Evolutionary conservation across 768 basidiomycete genomes (phyloP), one percentile per base, ranked within the genome.

Genomic region (Kwoniella sp.): DNA sequence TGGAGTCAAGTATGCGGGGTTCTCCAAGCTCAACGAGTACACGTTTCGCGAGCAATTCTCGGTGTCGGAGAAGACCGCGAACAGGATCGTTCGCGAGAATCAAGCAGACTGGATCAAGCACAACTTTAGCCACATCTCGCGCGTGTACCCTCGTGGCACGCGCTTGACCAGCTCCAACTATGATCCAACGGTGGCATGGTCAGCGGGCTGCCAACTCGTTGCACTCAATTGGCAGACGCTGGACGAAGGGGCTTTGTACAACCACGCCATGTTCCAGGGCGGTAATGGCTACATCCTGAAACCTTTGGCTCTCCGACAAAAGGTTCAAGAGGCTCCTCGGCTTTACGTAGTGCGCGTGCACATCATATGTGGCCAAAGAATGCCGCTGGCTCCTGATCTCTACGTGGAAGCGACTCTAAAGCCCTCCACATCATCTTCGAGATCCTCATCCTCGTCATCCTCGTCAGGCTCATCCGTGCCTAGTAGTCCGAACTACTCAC

Each of bases 201-300:
- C 83, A 0, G 83, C 83, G 2, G 93, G 93, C 0, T 81, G 83
- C 11, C 92, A 96, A 72, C 75, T 96, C 5, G 90, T 91, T 0
- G 90, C 93, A 7, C 80, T 99, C 48, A 99, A 99, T 73, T 98
- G 91, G 90, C 93, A 99, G 75, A 98, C 91, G 0, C 84, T 84
- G 60, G 91, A 90, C 92, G 67, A 49, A 84, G 77, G 0, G 8
- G 10, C 44, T 29, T 19, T 19, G 27, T 12, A 96, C 71, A 99
- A 95, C 66, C 83, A 87, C 55, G 89, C 92, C 5, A 91, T 98
- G 89, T 99, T 99, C 74, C 92, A 93, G 60, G 87, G 86, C n/a
- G 81, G 86, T 5, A 79, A 82, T 1, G 93, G 93, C 0, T 95
- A 89, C 65, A 84, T 99, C 1, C 80, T 95, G 33, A 95, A 96